Evolutionary conservation across 306 rosid genomes (phyloP).

Genomic region (Fagus crenata): DNA sequence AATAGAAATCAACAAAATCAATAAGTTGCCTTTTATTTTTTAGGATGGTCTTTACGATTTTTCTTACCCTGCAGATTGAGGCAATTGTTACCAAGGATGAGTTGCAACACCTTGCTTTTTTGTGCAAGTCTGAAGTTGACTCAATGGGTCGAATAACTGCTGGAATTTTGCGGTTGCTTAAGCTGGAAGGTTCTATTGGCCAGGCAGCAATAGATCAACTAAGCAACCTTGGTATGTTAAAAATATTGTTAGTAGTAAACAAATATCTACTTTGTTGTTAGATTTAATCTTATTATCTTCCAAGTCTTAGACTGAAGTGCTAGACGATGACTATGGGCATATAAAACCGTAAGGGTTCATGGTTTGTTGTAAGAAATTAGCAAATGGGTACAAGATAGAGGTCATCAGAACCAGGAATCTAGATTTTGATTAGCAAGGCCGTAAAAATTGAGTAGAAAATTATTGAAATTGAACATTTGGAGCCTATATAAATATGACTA

Average conservation of each 20-base stretch:
- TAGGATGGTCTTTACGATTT: conserved; percentile 24
- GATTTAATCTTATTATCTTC: conserved; percentile 5
- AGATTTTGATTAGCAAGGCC: background rate
- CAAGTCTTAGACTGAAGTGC: conserved; percentile 7
- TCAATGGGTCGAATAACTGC: conserved; percentile 88
- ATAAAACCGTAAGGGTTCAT: background rate
- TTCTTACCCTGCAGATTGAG: conserved; percentile 63
- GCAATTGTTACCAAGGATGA: conserved; percentile 89
- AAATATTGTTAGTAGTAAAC: conserved; percentile 5
- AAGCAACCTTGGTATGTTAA: conserved; percentile 69
- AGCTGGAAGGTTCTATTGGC: conserved; percentile 88
- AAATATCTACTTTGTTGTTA: conserved; percentile 15
- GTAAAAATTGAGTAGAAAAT: background rate
- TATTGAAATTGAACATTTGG: background rate
- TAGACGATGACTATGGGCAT: background rate
- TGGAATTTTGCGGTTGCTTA: conserved; percentile 73
- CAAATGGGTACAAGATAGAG: background rate
- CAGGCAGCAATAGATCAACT: conserved; percentile 81
- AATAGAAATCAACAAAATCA: no score
- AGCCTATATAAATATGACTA: background rate
- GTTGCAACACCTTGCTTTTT: conserved; percentile 75
- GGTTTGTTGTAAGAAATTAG: background rate
- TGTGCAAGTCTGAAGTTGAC: conserved; percentile 95
- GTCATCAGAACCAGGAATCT: background rate
- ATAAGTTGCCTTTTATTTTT: background rate